Percentiles rank a stretch among this genome's conserved stretches.
phyloP scores from a whole-genome alignment of 2,329 filamentous ascomycete species.

The Fusarium begoniae region DNA sequence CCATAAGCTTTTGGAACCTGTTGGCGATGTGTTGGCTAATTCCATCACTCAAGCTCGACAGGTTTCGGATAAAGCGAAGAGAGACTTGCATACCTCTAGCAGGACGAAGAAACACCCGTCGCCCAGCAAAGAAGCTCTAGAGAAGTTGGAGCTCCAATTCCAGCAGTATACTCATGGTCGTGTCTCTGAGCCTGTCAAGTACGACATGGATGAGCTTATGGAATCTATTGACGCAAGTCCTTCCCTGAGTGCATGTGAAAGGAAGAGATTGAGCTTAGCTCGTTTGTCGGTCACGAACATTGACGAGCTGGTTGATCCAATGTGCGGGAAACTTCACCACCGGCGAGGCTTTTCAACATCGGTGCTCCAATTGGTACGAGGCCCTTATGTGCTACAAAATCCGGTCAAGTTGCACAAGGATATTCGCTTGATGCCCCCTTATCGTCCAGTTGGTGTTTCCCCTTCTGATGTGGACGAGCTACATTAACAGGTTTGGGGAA shows the following conservation, averaged over 20 bases:
- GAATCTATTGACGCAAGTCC: conserved; percentile 19
- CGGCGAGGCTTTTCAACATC: conserved; percentile 28
- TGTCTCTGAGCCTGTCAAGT: conserved; percentile 10
- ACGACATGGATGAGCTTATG: conserved; percentile 46
- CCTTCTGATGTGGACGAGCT: conserved; percentile 49
- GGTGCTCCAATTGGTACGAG: not conserved
- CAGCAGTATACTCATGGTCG: conserved; percentile 44
- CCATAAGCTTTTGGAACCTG: not conserved
- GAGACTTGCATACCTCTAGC: conserved; percentile 6
- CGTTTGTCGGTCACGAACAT: conserved; percentile 16
- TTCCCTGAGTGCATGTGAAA: conserved; percentile 40
- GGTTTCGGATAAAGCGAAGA: not conserved
- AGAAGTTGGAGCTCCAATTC: conserved; percentile 50
- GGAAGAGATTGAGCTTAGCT: conserved; percentile 40
- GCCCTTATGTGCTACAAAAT: conserved; percentile 25
- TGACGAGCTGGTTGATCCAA: conserved; percentile 20
- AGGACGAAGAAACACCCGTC: conserved; percentile 56
- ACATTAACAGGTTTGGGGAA: conserved; percentile 36
- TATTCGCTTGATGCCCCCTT: conserved; percentile 40
- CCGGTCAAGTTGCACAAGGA: conserved; percentile 31
- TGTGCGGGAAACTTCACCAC: conserved; percentile 5
- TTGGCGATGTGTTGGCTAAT: conserved; percentile 2
- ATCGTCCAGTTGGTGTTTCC: conserved; percentile 36
- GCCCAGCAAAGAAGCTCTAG: conserved; percentile 53
- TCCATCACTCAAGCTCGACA: conserved; percentile 11